Base-by-base conservation (phyloP, 2,329 filamentous ascomycete species). In the Cercospora sp. region DNA sequence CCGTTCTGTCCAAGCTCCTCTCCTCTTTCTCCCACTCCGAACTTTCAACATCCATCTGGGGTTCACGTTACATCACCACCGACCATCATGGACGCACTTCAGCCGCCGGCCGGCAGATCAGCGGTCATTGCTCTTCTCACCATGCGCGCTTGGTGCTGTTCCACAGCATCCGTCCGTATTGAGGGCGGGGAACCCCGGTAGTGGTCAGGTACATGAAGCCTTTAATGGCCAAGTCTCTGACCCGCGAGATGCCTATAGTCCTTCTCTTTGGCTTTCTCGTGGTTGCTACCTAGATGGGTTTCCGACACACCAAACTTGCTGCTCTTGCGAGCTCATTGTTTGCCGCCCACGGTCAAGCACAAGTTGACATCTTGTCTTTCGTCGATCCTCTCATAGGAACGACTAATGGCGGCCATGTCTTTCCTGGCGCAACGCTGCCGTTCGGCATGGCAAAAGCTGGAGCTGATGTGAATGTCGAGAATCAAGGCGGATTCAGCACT, bases 401-500 rank as follows among this genome's bases (percentile, higher is more conserved):
- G 12, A 73, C 75, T 53, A 79, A 79, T 64, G 82, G 81, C 26
- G 73, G 82, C 2, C 82, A 84, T 78, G 82, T 84, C 31, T 84
- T 84, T 66, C 73, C 80, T 13, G 82, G 82, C 23, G 82, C 82
- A 3, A 82, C 80, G 18, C 68, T 84, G 65, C 82, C 82, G 5
- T 84, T 82, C 65, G 80, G 78, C 12, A 81, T 84, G 80, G 82
- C 80, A 3, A 83, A 84, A 77, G 81, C 82, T 23, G 82, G 81
- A 5, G 81, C 82, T 3, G 82, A 84, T 66, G 80, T 82, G 7
- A 79, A 82, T 66, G 80, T 79, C 65, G 86, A 81, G 71, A 86
- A 88, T 58, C 85, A 87, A 67, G 71, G 68, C 13, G 71, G 71
- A 55, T 73, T 69, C 59, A 68, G 67, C n/a, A 72, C 68, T 9